Base-by-base conservation (phyloP, 2,329 filamentous ascomycete species). In the Exserohilum rostratum region DNA sequence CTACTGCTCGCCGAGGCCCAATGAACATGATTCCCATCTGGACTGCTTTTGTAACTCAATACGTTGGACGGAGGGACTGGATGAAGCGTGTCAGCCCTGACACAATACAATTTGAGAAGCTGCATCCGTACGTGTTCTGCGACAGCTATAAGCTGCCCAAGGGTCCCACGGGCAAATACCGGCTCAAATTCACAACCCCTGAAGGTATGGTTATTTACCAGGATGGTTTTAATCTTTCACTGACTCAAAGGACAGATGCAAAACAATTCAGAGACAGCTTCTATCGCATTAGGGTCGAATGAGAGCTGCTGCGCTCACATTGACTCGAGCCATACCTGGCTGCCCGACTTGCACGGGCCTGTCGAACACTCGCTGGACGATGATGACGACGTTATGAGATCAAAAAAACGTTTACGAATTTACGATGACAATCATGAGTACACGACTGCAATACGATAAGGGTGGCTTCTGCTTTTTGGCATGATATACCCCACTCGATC, bases 11-110 rank as follows among this genome's bases (percentile, higher is more conserved):
- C 25, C 75, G 79, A 22, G 84, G 85, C 1, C 77, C 79, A 1
- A 77, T 82, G 71, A 79, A 80, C 59, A 76, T 78, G 17, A 81
- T 83, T 2, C 85, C 85, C 0, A 81, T 87, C 50, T 87, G 85
- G 85, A 87, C 84, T 5, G 72, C 72, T 3, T 75, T 75, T 38
- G 72, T 75, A 15, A 72, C 71, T 1, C 71, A 78, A 20, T 78
- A 80, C 50, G 70, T 83, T 30, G 71, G 72, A 25, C 73, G 77
- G 46, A 76, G 70, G 5, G 73, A 72, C 30, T 86, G 83, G 82
- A 76, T 83, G 53, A 77, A 76, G 35, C 72, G 69, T 10, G 61
- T 77, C 1, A 75, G 75, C 1, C 45, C 76, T 1, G 78, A 74
- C 34, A 77, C 78, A 1, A 70, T 85, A 2, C 69, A 81, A 20